phyloP scores from a whole-genome alignment of 306 rosid genomes.

The Phaseolus lunatus region DNA sequence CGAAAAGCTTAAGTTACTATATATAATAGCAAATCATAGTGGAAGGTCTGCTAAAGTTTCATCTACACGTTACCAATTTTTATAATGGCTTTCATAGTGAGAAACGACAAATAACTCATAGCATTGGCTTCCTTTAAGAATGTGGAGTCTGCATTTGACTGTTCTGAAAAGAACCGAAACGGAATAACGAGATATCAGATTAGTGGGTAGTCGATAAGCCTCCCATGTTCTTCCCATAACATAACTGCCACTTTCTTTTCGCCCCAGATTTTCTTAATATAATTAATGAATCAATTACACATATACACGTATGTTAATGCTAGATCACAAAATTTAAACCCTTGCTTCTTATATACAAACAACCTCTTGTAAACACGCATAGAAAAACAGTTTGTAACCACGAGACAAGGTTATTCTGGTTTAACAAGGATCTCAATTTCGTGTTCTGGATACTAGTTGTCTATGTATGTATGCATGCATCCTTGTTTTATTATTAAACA shows the following conservation, averaged over 20 bases:
- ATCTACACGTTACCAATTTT: slow-evolving; percentile 41
- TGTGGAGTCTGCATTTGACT: slow-evolving; percentile 61
- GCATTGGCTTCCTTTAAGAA: slow-evolving; percentile 50
- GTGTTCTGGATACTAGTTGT: not conserved
- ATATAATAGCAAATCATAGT: slow-evolving; percentile 53
- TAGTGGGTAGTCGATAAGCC: slow-evolving; percentile 45
- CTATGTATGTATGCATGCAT: not conserved
- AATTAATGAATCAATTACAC: not conserved
- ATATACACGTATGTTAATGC: not conserved
- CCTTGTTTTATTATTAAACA: slow-evolving; percentile 1
- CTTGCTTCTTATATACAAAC: not conserved
- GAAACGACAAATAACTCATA: slow-evolving; percentile 61
- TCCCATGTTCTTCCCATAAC: slow-evolving; percentile 78
- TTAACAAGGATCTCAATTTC: not conserved
- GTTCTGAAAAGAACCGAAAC: slow-evolving; percentile 57
- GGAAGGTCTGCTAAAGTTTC: slow-evolving; percentile 62
- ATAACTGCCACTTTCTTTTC: slow-evolving; percentile 59
- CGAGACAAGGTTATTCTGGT: not conserved
- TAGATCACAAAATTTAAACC: slow-evolving; percentile 25
- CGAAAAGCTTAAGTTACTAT: slow-evolving; percentile 47
- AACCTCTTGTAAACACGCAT: not conserved
- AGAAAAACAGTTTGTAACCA: not conserved
- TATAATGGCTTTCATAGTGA: slow-evolving; percentile 53
- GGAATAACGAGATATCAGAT: slow-evolving; percentile 54
- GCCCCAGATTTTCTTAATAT: slow-evolving; percentile 13